phyloP scores from a whole-genome alignment of 2,329 filamentous ascomycete species.

The Proliferodiscus dingleyae region DNA sequence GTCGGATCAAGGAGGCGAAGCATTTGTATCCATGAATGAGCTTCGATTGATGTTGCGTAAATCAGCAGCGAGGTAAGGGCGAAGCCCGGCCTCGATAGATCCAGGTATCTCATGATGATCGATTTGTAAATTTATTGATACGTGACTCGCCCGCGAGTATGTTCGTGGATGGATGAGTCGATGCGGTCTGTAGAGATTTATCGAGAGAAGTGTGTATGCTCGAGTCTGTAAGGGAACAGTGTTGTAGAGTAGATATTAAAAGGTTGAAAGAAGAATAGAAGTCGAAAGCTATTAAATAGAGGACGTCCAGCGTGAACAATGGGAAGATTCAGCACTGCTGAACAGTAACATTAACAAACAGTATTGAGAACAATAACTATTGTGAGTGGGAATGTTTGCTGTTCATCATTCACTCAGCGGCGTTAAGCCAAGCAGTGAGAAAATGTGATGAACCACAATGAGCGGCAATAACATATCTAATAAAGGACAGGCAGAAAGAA shows the following conservation, averaged over 20 bases:
- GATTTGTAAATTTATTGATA: conserved; percentile 8
- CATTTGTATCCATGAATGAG: conserved; percentile 82
- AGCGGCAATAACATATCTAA: conserved; percentile 7
- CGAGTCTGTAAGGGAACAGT: conserved; percentile 1
- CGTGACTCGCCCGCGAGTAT: conserved; percentile 19
- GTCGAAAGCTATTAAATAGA: conserved; percentile 5
- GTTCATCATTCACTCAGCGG: conserved; percentile 18
- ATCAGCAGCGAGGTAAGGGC: conserved; percentile 16
- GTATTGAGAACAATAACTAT: conserved; percentile 18
- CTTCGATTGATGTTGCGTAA: conserved; percentile 29
- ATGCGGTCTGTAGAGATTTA: background rate
- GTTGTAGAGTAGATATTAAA: background rate
- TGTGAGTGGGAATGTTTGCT: conserved; percentile 15
- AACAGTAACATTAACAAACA: conserved; percentile 16
- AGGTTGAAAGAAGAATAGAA: conserved; percentile 6
- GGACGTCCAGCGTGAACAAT: conserved; percentile 22
- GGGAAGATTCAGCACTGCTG: conserved; percentile 8
- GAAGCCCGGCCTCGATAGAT: conserved; percentile 9
- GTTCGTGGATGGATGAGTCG: too few relatives aligned
- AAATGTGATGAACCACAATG: conserved; percentile 12
- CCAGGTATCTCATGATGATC: conserved; percentile 14
- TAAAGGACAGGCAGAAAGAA: too few relatives aligned
- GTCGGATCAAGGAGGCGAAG: conserved; percentile 66
- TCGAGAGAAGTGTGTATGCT: background rate
- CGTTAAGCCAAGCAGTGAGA: background rate